phyloP scores from a whole-genome alignment of 345 rosid species.

The Passiflora organensis region DNA sequence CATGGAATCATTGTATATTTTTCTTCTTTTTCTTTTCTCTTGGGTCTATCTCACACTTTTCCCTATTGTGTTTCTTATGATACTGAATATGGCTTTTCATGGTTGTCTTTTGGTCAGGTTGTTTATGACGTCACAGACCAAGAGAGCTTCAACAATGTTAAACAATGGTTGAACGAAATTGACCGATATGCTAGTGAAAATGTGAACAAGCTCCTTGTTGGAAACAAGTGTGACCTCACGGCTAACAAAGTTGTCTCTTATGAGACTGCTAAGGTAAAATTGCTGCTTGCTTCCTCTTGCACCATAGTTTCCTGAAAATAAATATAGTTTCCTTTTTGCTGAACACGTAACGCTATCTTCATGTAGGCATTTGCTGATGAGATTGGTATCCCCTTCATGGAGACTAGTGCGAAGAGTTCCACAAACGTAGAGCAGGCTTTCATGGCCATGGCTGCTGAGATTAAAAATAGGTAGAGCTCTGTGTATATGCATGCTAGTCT shows the following conservation, averaged over 20 bases:
- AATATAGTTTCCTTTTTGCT: background rate
- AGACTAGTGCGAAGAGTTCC: constrained; percentile 76
- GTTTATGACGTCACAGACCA: constrained; percentile 79
- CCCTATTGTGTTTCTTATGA: no score
- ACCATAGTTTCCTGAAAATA: background rate
- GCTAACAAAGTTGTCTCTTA: constrained; percentile 65
- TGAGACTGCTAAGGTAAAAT: constrained; percentile 61
- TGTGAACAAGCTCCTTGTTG: constrained; percentile 72
- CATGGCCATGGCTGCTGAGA: constrained; percentile 76
- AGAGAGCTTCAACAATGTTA: constrained; percentile 77
- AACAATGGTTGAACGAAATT: constrained; percentile 74
- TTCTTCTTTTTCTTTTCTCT: no score
- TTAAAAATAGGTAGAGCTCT: constrained; percentile 73
- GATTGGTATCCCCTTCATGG: constrained; percentile 72
- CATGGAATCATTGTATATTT: no score
- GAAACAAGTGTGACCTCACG: constrained; percentile 72
- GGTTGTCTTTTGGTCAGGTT: constrained; percentile 34
- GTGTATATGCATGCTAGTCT: no score
- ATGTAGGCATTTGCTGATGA: constrained; percentile 70
- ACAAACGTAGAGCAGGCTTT: constrained; percentile 71
- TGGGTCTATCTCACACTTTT: no score
- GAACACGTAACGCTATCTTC: background rate
- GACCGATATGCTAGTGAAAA: constrained; percentile 77
- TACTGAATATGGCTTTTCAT: background rate
- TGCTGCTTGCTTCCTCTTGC: background rate